Percentiles rank a stretch among this genome's conserved stretches.
These are phyloP conservation scores for Rosa persica DNA, from an alignment of 306 rosid genomes.

Conservation along the genomic window DNA sequence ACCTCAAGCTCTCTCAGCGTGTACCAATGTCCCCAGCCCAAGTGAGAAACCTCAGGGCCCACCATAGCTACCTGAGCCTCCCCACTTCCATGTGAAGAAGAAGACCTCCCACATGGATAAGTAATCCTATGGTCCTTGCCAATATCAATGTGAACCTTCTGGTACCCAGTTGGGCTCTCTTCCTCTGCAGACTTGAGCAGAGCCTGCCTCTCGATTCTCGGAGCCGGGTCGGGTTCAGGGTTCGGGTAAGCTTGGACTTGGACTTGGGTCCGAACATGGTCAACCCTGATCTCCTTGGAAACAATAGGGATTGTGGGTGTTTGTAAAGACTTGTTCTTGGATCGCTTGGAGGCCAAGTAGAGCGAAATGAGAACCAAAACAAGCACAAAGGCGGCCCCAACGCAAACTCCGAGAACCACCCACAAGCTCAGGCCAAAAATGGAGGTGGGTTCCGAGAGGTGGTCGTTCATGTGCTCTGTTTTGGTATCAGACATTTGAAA, in stretches of 20 bases:
- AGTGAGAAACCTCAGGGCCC: slow-evolving; percentile 88
- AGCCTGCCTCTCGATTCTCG: slow-evolving; percentile 38
- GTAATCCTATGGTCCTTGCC: slow-evolving; percentile 76
- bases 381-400: slow-evolving; percentile 72
- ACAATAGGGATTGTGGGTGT: slow-evolving; percentile 55
- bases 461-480: slow-evolving; percentile 54
- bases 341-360: slow-evolving; percentile 62
- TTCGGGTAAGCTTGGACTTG: slow-evolving; percentile 33
- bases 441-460: slow-evolving; percentile 71
- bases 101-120: slow-evolving; percentile 54
- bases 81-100: slow-evolving; percentile 53
- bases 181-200: slow-evolving; percentile 53
- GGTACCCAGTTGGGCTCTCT: slow-evolving; percentile 40
- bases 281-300: slow-evolving; percentile 64
- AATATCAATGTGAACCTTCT: slow-evolving; percentile 65
- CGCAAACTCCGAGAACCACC: slow-evolving; percentile 69
- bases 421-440: slow-evolving; percentile 72
- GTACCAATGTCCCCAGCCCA: slow-evolving; percentile 97
- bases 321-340: slow-evolving; percentile 38
- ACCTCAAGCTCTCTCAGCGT: slow-evolving; percentile 88
- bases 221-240: slow-evolving; percentile 50
- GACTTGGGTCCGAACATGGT: slow-evolving; percentile 11
- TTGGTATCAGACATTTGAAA: slow-evolving; percentile 39
- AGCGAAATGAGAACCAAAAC: slow-evolving; percentile 65
- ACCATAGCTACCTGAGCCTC: slow-evolving; percentile 53